A percentile compares a stretch with the other conserved stretches of the same genome.
phyloP scores from a whole-genome alignment of 495 filamentous ascomycete species.

The Penicillium longicatenatum region DNA sequence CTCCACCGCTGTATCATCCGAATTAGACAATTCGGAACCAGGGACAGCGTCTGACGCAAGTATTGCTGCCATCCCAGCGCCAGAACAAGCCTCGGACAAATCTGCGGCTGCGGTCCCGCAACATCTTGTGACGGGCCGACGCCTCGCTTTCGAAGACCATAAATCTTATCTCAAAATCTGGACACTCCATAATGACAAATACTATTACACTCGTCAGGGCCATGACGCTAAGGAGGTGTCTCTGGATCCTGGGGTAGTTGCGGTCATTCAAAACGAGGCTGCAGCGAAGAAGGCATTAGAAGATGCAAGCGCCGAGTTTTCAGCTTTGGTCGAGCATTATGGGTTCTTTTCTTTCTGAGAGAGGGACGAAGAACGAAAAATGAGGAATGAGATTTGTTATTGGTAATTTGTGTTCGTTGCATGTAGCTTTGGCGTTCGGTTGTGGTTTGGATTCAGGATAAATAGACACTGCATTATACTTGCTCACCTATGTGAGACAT shows the following conservation, averaged over 20 bases:
- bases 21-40: constrained; percentile 10
- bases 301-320: constrained; percentile 22
- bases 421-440: constrained; percentile 23
- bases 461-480: background rate
- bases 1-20: constrained; percentile 21
- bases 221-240: constrained; percentile 38
- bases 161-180: constrained; percentile 41
- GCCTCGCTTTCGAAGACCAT: constrained; percentile 37
- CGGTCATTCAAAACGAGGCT: constrained; percentile 23
- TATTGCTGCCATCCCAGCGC: constrained; percentile 1
- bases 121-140: constrained; percentile 29
- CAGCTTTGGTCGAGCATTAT: constrained; percentile 20
- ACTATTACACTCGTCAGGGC: constrained; percentile 44
- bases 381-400: background rate
- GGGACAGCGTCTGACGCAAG: background rate
- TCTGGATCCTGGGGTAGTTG: constrained; percentile 26
- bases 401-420: constrained; percentile 6
- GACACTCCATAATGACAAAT: constrained; percentile 40
- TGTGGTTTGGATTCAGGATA: background rate
- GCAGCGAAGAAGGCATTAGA: constrained; percentile 20
- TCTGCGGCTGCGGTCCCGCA: constrained; percentile 11
- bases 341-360: constrained; percentile 21
- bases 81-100: background rate
- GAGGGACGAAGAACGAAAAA: no score
- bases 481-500: background rate